Evolutionary conservation across 768 basidiomycete genomes (phyloP).

Genomic region (Phlebiopsis flavidoalba): DNA sequence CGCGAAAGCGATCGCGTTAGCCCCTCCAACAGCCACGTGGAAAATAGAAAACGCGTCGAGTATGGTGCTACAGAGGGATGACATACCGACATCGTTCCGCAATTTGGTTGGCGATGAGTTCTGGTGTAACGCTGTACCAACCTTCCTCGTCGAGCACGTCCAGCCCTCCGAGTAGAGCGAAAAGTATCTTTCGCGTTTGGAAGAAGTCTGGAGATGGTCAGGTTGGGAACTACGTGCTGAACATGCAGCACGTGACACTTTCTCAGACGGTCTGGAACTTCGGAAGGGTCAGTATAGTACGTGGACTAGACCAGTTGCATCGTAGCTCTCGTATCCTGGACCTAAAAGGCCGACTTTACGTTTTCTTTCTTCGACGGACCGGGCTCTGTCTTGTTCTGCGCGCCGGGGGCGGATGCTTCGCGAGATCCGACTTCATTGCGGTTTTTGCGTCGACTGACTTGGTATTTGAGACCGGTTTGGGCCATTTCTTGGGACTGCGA

Average conservation of each 20-base stretch:
- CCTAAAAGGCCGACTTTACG: slow-evolving; percentile 21
- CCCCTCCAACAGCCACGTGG: slow-evolving; percentile 98
- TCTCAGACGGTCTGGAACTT: slow-evolving; percentile 73
- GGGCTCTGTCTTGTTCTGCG: background rate
- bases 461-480: background rate
- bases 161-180: slow-evolving; percentile 77
- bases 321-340: slow-evolving; percentile 41
- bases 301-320: slow-evolving; percentile 73
- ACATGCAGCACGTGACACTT: slow-evolving; percentile 61
- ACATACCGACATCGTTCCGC: slow-evolving; percentile 89
- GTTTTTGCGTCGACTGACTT: background rate
- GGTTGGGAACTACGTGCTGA: background rate
- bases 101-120: slow-evolving; percentile 87
- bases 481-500: background rate
- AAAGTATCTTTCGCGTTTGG: slow-evolving; percentile 79
- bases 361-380: slow-evolving; percentile 32
- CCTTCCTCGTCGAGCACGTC: slow-evolving; percentile 89
- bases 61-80: slow-evolving; percentile 75
- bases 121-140: slow-evolving; percentile 98
- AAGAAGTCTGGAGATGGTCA: slow-evolving; percentile 51
- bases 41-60: slow-evolving; percentile 96
- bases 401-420: background rate
- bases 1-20: slow-evolving; percentile 95
- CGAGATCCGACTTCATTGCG: background rate
- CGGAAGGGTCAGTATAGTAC: slow-evolving; percentile 52